Percentiles rank a stretch among this genome's conserved stretches.
These are phyloP conservation scores for Ambrosiella xylebori DNA, from an alignment of 2,329 filamentous ascomycete genomes.

Conservation along the genomic window DNA sequence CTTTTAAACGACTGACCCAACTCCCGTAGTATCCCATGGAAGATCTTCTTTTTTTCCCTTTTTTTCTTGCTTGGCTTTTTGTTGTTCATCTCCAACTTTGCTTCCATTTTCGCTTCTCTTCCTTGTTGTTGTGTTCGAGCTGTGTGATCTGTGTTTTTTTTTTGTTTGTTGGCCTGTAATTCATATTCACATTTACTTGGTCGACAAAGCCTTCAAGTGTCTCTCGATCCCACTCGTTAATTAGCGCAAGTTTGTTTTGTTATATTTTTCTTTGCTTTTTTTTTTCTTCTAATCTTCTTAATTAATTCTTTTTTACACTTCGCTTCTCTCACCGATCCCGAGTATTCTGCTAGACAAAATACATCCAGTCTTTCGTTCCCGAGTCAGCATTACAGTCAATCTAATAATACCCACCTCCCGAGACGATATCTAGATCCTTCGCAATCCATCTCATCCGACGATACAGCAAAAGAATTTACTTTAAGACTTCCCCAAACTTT, in stretches of 20 bases:
- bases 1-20: not conserved
- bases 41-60: not conserved
- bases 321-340: not conserved
- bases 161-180: not conserved
- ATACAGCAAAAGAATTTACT: not conserved
- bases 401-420: not conserved
- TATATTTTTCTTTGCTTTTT: not conserved
- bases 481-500: not conserved
- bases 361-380: not conserved
- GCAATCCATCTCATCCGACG: not conserved
- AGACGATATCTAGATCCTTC: not conserved
- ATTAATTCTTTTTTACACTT: not conserved
- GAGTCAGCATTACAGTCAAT: not conserved
- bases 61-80: not conserved
- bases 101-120: not conserved
- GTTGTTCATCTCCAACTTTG: not conserved
- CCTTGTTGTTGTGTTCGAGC: not conserved
- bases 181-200: not conserved
- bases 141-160: not conserved
- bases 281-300: not conserved
- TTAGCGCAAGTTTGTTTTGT: not conserved
- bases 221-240: not conserved
- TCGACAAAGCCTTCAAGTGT: not conserved
- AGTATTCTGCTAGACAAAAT: constrained; percentile 2
- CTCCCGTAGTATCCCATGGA: not conserved